Conservation (phyloP, 164 flowering plant genomes). For the Piper betle region DNA sequence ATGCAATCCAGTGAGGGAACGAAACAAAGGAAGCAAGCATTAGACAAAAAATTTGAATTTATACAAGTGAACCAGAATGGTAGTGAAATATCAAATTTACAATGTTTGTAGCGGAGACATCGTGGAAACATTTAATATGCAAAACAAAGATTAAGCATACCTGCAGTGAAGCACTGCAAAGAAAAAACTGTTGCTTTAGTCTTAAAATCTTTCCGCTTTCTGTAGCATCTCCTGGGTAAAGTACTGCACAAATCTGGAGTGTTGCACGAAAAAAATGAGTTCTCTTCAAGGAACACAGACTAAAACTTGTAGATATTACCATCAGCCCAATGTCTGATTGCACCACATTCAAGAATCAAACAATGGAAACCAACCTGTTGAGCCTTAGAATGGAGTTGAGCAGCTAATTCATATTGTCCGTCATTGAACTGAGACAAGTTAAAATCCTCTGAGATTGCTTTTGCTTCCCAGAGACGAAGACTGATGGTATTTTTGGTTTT, state of each 20-base stretch:
- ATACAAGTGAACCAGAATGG: too few species aligned
- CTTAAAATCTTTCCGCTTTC: slow-evolving; percentile 81
- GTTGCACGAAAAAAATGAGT: background rate
- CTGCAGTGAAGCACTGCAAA: slow-evolving; percentile 99
- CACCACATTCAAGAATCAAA: too few species aligned
- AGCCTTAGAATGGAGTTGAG: slow-evolving; percentile 74
- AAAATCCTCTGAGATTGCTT: slow-evolving; percentile 68
- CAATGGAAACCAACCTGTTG: slow-evolving; percentile 46
- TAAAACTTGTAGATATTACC: too few species aligned
- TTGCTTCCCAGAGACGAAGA: slow-evolving; percentile 98
- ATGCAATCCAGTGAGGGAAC: too few species aligned
- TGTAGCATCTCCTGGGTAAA: slow-evolving; percentile 95
- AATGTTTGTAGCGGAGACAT: too few species aligned
- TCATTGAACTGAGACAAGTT: slow-evolving; percentile 74
- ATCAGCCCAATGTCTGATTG: too few species aligned
- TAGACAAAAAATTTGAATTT: too few species aligned
- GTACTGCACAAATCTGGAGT: slow-evolving; percentile 87
- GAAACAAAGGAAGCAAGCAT: too few species aligned
- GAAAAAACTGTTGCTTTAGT: slow-evolving; percentile 89
- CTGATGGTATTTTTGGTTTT: slow-evolving; percentile 87
- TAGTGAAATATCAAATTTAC: too few species aligned
- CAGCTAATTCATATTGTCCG: slow-evolving; percentile 83
- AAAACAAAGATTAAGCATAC: slow-evolving; percentile 16
- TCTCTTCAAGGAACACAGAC: too few species aligned
- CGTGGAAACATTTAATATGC: background rate